These are phyloP conservation scores for Lactarius hatsudake DNA, from an alignment of 768 basidiomycete genomes.

Conservation along the genomic window DNA sequence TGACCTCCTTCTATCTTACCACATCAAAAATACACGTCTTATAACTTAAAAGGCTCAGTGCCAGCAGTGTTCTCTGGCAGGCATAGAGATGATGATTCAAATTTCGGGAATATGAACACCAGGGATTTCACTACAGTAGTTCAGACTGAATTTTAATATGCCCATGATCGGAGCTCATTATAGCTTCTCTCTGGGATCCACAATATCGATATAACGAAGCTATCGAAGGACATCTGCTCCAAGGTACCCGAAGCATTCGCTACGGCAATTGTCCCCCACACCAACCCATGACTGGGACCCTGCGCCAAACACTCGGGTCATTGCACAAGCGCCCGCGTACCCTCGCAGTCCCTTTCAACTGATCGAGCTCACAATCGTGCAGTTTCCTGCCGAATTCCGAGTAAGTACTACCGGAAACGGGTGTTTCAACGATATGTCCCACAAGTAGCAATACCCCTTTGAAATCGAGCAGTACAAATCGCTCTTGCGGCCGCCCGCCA, in stretches of 20 bases:
- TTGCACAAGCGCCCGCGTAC: neutral
- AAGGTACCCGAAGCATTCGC: no score
- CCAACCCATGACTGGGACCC: neutral
- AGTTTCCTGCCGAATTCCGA: neutral
- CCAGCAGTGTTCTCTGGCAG: neutral
- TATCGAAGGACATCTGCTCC: neutral
- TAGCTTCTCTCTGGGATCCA: neutral
- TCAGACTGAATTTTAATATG: neutral
- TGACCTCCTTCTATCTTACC: neutral
- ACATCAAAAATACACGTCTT: neutral
- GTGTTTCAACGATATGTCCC: neutral
- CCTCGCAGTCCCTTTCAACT: constrained; percentile 13
- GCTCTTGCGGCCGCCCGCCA: neutral
- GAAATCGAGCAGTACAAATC: neutral
- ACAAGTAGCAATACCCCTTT: neutral
- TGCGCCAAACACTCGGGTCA: neutral
- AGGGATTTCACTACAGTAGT: no score
- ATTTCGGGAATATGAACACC: no score
- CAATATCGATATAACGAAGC: neutral
- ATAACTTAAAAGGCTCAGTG: neutral
- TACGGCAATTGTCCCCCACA: no score
- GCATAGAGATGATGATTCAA: neutral
- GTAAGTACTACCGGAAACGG: neutral
- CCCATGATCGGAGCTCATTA: neutral
- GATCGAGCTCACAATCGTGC: neutral